Percentiles rank a stretch among this genome's conserved stretches.
Conservation (phyloP, 1,284 basidiomycete species). For the Sporisorium scitamineum region DNA sequence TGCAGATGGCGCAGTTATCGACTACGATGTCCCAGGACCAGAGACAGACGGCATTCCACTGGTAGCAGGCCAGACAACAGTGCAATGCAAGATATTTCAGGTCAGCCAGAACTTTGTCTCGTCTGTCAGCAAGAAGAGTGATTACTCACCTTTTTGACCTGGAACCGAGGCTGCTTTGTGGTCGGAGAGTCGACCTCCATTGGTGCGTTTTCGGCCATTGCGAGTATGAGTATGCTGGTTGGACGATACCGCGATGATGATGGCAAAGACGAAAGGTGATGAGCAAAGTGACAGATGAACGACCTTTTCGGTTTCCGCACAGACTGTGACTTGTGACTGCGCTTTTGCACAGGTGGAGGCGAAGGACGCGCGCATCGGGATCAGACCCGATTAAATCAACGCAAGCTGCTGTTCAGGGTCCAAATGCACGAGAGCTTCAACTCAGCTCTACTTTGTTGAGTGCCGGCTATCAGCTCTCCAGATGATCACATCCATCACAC, state of each 20-base stretch:
- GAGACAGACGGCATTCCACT: slow-evolving; percentile 69
- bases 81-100: background rate
- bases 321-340: background rate
- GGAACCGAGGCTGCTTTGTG: slow-evolving; percentile 63
- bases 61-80: background rate
- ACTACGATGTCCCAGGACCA: slow-evolving; percentile 69
- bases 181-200: slow-evolving; percentile 61
- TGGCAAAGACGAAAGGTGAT: slow-evolving; percentile 8
- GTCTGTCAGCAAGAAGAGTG: background rate
- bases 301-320: slow-evolving; percentile 10
- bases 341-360: slow-evolving; percentile 18
- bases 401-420: slow-evolving; percentile 5
- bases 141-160: slow-evolving; percentile 66
- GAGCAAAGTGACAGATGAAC: slow-evolving; percentile 1
- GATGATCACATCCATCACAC: slow-evolving; percentile 1
- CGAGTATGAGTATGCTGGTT: background rate
- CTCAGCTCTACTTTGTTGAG: slow-evolving; percentile 6
- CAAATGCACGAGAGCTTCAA: slow-evolving; percentile 2
- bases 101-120: slow-evolving; percentile 1
- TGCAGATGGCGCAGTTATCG: slow-evolving; percentile 69
- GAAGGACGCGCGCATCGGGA: slow-evolving; percentile 16
- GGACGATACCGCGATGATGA: slow-evolving; percentile 2
- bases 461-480: background rate
- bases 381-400: background rate
- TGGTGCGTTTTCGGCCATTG: slow-evolving; percentile 44